Evolutionary conservation across 2,329 filamentous ascomycete species (phyloP).

Genomic region (Fusarium luffae): DNA sequence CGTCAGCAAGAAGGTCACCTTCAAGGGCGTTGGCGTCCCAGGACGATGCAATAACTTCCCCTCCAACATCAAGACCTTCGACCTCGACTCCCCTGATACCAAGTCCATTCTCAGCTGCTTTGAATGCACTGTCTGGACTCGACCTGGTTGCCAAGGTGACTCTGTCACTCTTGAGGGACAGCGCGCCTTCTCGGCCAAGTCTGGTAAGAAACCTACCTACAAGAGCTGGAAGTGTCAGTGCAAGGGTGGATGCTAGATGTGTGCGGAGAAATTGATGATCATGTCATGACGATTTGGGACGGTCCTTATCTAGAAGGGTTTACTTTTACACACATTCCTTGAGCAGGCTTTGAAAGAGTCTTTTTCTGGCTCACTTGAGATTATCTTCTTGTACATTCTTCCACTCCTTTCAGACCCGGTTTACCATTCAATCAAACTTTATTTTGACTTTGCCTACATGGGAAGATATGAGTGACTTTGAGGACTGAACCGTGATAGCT

Average conservation of each 20-base stretch:
- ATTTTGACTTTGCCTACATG: background rate
- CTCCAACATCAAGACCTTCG: slow-evolving; percentile 1
- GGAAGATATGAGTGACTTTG: background rate
- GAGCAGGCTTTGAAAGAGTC: too few species aligned
- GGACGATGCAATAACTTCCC: background rate
- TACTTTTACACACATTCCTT: background rate
- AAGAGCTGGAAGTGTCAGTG: slow-evolving; percentile 13
- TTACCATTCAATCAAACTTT: background rate
- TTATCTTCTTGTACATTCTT: background rate
- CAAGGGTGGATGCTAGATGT: background rate
- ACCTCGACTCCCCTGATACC: background rate
- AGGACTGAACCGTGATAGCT: fast-evolving
- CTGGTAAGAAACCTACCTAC: background rate
- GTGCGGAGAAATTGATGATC: background rate
- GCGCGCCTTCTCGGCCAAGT: background rate
- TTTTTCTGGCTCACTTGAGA: fast-evolving
- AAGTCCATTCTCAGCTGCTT: slow-evolving; percentile 9
- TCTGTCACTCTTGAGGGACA: background rate
- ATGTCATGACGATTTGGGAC: background rate
- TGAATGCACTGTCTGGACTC: slow-evolving; percentile 1
- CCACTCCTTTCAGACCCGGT: background rate
- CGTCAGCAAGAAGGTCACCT: background rate
- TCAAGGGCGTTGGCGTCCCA: background rate
- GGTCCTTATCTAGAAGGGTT: background rate
- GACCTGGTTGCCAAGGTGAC: background rate